Percentiles rank a stretch among this genome's conserved stretches.
Conservation (phyloP, 768 basidiomycete species). For the Plicaturopsis crispa region DNA sequence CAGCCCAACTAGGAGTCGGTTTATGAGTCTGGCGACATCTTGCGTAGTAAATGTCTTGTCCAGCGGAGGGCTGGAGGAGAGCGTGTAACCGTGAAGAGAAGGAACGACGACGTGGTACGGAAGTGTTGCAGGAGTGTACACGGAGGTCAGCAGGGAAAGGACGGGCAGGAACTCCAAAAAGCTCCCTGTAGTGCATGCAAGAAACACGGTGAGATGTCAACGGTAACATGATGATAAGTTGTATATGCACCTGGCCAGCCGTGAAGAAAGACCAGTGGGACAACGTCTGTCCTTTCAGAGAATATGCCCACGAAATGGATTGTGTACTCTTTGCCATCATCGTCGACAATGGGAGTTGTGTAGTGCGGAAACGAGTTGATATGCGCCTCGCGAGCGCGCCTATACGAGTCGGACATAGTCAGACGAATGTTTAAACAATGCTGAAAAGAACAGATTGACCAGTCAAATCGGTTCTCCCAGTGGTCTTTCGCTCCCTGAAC, state of each 20-base stretch:
- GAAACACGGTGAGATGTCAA: too few species aligned
- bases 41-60: conserved; percentile 5
- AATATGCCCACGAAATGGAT: conserved; percentile 11
- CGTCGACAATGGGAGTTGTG: neutral
- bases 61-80: conserved; percentile 16
- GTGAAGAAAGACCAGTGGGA: conserved; percentile 8
- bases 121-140: conserved; percentile 5
- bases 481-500: neutral
- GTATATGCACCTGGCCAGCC: conserved; percentile 6
- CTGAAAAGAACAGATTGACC: neutral
- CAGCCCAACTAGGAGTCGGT: conserved; percentile 19
- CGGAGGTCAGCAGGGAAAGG: conserved; percentile 4
- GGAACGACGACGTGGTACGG: conserved; percentile 11
- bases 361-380: conserved; percentile 3
- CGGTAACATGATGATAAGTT: too few species aligned
- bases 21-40: conserved; percentile 15
- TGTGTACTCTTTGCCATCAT: conserved; percentile 1
- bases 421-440: neutral
- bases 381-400: conserved; percentile 1
- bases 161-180: conserved; percentile 14
- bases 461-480: neutral
- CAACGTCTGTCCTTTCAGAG: conserved; percentile 7
- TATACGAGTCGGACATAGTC: neutral
- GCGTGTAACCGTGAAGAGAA: conserved; percentile 17
- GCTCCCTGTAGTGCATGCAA: conserved; percentile 6